Percentiles rank a stretch among this genome's conserved stretches.
phyloP scores from a whole-genome alignment of 257 asterid species.

The Solanum ossicruentum region DNA sequence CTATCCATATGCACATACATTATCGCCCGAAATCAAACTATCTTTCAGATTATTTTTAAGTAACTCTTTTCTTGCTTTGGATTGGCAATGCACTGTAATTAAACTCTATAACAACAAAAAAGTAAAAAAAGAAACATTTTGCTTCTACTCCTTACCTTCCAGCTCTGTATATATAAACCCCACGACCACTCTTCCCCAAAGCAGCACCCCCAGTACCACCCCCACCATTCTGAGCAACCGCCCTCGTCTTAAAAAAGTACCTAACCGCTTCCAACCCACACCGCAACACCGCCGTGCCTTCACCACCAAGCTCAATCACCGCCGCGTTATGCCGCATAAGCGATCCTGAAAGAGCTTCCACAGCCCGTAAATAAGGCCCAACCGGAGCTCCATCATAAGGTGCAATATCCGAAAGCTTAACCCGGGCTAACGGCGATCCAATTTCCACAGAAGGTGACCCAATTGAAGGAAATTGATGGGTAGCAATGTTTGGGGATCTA shows the following conservation, averaged over 20 bases:
- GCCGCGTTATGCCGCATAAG: conserved; percentile 90
- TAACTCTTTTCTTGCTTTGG: background rate
- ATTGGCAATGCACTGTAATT: background rate
- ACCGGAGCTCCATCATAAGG: conserved; percentile 82
- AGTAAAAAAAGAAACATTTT: background rate
- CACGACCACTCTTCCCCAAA: conserved; percentile 38
- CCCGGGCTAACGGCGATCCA: conserved; percentile 16
- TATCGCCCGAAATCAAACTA: background rate
- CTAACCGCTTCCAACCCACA: conserved; percentile 77
- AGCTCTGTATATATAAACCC: conserved; percentile 62
- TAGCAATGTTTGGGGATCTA: conserved; percentile 16
- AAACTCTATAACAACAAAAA: background rate
- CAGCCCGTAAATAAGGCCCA: conserved; percentile 45
- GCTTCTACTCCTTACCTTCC: conserved; percentile 44
- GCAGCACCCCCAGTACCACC: background rate
- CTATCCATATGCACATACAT: background rate
- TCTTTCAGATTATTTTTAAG: background rate
- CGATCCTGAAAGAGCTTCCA: conserved; percentile 68
- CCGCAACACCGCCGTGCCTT: conserved; percentile 64
- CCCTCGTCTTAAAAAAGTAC: conserved; percentile 47
- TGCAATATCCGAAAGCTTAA: conserved; percentile 59
- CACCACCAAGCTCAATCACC: conserved; percentile 51
- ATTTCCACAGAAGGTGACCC: background rate
- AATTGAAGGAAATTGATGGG: background rate
- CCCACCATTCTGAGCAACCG: conserved; percentile 3